These are phyloP conservation scores for Aspergillus novoparasiticus DNA, from an alignment of 2,329 filamentous ascomycete genomes.

Conservation along the genomic window DNA sequence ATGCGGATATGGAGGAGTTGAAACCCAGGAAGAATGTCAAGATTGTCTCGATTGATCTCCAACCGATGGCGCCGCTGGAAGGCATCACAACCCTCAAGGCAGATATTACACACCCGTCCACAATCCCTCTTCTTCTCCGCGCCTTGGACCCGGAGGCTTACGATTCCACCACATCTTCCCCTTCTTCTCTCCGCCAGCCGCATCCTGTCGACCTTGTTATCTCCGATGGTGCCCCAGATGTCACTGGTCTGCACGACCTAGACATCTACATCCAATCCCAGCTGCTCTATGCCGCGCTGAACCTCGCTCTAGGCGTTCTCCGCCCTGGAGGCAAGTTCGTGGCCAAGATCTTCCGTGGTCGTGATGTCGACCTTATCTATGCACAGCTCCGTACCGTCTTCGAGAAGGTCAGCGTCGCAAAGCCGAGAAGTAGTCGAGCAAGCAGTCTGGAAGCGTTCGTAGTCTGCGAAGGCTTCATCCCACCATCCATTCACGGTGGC, in stretches of 20 bases:
- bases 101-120: slow-evolving; percentile 96
- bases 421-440: slow-evolving; percentile 90
- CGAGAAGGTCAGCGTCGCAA: slow-evolving; percentile 82
- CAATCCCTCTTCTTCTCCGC: slow-evolving; percentile 82
- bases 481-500: slow-evolving; percentile 54
- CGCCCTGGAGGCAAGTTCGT: slow-evolving; percentile 94
- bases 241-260: slow-evolving; percentile 93
- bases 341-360: slow-evolving; percentile 93
- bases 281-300: slow-evolving; percentile 89
- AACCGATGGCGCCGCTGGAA: slow-evolving; percentile 91
- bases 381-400: slow-evolving; percentile 94
- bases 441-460: slow-evolving; percentile 97
- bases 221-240: slow-evolving; percentile 93
- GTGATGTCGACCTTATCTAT: slow-evolving; percentile 94
- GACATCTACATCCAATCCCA: slow-evolving; percentile 98
- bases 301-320: slow-evolving; percentile 88
- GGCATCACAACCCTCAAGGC: slow-evolving; percentile 91
- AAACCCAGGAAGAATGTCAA: slow-evolving; percentile 72
- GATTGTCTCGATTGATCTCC: slow-evolving; percentile 93
- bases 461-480: slow-evolving; percentile 90
- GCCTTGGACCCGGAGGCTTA: slow-evolving; percentile 77
- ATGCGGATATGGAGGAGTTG: slow-evolving; percentile 35
- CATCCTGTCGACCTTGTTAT: slow-evolving; percentile 90
- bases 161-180: slow-evolving; percentile 37
- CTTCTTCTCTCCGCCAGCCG: slow-evolving; percentile 56